These are phyloP conservation scores for Apiospora hydei DNA, from an alignment of 2,329 filamentous ascomycete genomes.

Conservation along the genomic window DNA sequence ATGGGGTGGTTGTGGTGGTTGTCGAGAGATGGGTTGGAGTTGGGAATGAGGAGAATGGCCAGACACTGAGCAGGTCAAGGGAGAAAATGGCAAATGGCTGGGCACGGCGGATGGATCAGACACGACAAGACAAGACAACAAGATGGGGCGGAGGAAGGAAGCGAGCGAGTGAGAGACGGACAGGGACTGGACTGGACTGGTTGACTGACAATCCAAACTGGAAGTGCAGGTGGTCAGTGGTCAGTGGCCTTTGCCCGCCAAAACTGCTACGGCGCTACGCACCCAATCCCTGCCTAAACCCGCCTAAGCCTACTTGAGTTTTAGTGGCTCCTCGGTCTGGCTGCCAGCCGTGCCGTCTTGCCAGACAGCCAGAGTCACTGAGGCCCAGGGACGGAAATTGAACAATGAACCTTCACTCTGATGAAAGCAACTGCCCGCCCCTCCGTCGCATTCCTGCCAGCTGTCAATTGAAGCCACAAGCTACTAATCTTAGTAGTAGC, in stretches of 20 bases:
- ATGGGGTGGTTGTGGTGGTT: neutral
- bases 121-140: neutral
- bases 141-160: neutral
- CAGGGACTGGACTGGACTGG: too few relatives aligned
- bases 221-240: neutral
- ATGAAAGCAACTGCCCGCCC: neutral
- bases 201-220: too few relatives aligned
- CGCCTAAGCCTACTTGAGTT: neutral
- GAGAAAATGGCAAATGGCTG: conserved; percentile 13
- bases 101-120: conserved; percentile 3
- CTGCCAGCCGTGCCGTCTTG: neutral
- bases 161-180: neutral
- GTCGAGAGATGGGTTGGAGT: conserved; percentile 2
- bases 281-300: neutral
- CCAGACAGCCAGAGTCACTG: neutral
- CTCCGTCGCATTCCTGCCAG: neutral
- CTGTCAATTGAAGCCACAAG: neutral
- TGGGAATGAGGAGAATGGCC: conserved; percentile 17
- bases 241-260: neutral
- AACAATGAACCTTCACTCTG: neutral
- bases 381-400: too few relatives aligned
- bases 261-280: neutral
- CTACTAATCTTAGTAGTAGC: neutral
- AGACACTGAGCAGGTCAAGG: neutral
- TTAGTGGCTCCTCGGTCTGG: neutral